These are phyloP conservation scores for Leccinum imitatum DNA, from an alignment of 768 basidiomycete species.

Conservation along the genomic window DNA sequence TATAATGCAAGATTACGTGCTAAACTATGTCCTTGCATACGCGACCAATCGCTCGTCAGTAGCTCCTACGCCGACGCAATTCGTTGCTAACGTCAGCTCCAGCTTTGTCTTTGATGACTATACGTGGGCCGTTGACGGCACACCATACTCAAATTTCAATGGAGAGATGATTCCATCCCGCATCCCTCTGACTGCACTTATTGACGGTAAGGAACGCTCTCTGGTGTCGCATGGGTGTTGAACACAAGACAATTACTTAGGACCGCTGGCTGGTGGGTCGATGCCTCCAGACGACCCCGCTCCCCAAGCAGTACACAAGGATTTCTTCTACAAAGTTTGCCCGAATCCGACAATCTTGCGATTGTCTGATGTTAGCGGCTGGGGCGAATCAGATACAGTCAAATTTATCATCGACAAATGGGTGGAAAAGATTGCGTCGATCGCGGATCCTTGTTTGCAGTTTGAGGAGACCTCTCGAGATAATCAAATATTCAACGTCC, in stretches of 20 bases:
- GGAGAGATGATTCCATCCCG: slow-evolving; percentile 37
- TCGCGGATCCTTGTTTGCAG: slow-evolving; percentile 40
- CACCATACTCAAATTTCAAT: slow-evolving; percentile 35
- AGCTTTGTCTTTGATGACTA: slow-evolving; percentile 46
- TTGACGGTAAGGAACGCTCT: slow-evolving; percentile 28
- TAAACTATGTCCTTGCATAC: slow-evolving; percentile 35
- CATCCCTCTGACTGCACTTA: slow-evolving; percentile 38
- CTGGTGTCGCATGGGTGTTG: background rate
- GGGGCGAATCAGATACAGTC: slow-evolving; percentile 25
- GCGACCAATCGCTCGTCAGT: slow-evolving; percentile 36
- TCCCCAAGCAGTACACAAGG: slow-evolving; percentile 35
- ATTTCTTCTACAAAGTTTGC: slow-evolving; percentile 40
- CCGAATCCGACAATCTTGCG: slow-evolving; percentile 35
- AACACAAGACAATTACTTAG: slow-evolving; percentile 13
- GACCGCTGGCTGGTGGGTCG: slow-evolving; percentile 39
- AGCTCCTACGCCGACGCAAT: background rate
- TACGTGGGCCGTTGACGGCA: slow-evolving; percentile 37
- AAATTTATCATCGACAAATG: slow-evolving; percentile 35
- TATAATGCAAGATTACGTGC: slow-evolving; percentile 38
- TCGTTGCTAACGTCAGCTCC: background rate
- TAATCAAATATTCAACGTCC: slow-evolving; percentile 17
- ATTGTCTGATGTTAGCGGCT: slow-evolving; percentile 25
- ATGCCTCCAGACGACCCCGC: slow-evolving; percentile 30
- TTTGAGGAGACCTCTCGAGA: slow-evolving; percentile 25
- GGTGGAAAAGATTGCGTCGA: slow-evolving; percentile 32